Evolutionary conservation across 2,329 filamentous ascomycete species (phyloP), one percentile per base, ranked within the genome.

Genomic region (Epichloe gansuensis): DNA sequence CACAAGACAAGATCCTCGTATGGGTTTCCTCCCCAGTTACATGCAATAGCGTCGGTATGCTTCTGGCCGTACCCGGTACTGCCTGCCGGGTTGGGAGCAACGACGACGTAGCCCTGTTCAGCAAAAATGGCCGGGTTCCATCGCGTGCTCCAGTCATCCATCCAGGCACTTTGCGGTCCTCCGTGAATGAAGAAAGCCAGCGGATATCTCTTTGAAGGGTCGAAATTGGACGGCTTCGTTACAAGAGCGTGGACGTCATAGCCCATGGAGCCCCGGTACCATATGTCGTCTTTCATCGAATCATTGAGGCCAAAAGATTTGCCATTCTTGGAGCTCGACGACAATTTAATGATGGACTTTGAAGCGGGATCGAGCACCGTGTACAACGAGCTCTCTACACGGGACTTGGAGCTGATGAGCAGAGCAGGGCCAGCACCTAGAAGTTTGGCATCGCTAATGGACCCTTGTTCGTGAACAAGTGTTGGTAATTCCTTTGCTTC

Each of bases 81-180:
- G 17, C 89, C 89, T 0, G 88, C 93, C 8, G 87, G 87, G 65
- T 95, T 95, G 9, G 88, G 87, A 48, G 82, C 77, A 46, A 95
- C 81, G 23, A 86, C 87, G 3, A 95, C 78, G 63, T 93, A 95
- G 46, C 89, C 89, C 69, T 91, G 87, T 65, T 94, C 88, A 3
- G 89, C 88, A 63, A 89, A 94, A 9, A 91, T 77, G 55, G 86
- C 87, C 2, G 86, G 85, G 64, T 94, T 94, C 89, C 89, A 95
- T 17, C 89, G 76, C 2, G 84, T 89, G 65, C 79, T 85, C 87
- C 88, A 94, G 31, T 76, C 73, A 61, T 93, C 85, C 35, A 67
- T 71, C 84, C 86, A 91, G 0, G 86, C 80, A 23, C 83, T 80
- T 65, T 93, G 87, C 0, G 88, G 88, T 0, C 89, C 89, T 52